Base-by-base conservation (phyloP, 2,329 filamentous ascomycete genomes). In the Akanthomyces dipterigenus region DNA sequence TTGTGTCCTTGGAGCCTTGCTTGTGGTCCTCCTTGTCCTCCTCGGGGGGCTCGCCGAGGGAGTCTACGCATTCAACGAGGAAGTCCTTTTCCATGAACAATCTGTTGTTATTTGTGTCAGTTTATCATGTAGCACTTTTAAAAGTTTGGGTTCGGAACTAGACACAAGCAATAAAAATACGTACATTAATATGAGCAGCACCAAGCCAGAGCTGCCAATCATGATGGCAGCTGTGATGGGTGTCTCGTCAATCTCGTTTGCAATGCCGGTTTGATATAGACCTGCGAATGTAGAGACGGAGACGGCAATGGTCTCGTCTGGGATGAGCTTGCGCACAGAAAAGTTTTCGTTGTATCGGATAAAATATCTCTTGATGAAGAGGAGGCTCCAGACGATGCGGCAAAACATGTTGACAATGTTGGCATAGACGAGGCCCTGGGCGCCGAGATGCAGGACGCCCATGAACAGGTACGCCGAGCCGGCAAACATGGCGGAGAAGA, bases 351-450 rank as follows among this genome's bases (percentile, higher is more conserved):
- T 78, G 48, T 81, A 75, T 18, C 70, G 70, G 5, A 62, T 67
- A 63, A 96, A 87, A 71, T 87, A 96, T 0, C 72, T 66, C 38
- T 72, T 76, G 61, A 97, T 89, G 70, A 96, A 99, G 49, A 72
- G 70, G 20, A 77, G 75, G 69, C 92, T 95, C 90, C 92, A 99
- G 8, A 84, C 64, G 62, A 96, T 96, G 64, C 95, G 85, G 68
- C 93, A 85, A 0, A 77, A 75, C 93, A 99, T 96, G 71, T 97
- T 98, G 67, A 96, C 84, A 50, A 84, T 87, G 72, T 98, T 99
- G 56, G 93, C 93, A 66, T 85, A 82, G 0, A 99, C 91, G 48
- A 99, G 77, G 0, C 95, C 95, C 46, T 82, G 79, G 0, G 92
- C 93, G 0, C 92, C 95, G 64, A 90, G 76, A 8, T 81, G 78